Evolutionary conservation across 345 rosid genomes (phyloP).

Genomic region (Viola odorata): DNA sequence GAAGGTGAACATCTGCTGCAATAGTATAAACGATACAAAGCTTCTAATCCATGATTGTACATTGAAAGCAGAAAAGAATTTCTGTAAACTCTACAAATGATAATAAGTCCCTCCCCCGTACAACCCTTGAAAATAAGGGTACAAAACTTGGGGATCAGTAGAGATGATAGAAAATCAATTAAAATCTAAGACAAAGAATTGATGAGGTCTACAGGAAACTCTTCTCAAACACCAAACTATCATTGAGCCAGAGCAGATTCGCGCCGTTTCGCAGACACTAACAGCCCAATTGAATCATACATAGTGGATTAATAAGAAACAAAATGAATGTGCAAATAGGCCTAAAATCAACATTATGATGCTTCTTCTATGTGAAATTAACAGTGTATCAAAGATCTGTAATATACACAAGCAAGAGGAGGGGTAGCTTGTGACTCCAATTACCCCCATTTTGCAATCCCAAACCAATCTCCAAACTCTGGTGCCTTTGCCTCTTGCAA

Average conservation of each 20-base stretch:
- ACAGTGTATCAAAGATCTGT: neutral
- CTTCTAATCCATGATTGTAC: slow-evolving; percentile 14
- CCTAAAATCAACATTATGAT: slow-evolving; percentile 17
- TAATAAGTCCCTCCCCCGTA: neutral
- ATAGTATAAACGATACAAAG: slow-evolving; percentile 3
- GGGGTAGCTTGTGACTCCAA: slow-evolving; percentile 13
- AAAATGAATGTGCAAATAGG: slow-evolving; percentile 7
- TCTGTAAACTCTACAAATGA: slow-evolving; percentile 4
- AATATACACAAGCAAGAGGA: slow-evolving; percentile 22
- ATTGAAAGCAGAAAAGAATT: slow-evolving; percentile 5
- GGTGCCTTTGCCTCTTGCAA: slow-evolving; percentile 4
- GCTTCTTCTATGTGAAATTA: slow-evolving; percentile 12
- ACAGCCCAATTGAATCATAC: neutral
- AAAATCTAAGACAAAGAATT: slow-evolving; percentile 1
- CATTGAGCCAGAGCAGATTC: neutral
- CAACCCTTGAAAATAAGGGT: slow-evolving; percentile 3
- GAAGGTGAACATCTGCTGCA: neutral
- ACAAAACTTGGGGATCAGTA: slow-evolving; percentile 3
- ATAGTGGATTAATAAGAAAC: slow-evolving; percentile 10
- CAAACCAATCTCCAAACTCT: slow-evolving; percentile 3
- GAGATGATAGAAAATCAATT: slow-evolving; percentile 7
- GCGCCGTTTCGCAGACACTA: slow-evolving; percentile 1
- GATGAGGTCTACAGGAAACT: neutral
- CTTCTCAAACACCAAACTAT: neutral
- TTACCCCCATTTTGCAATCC: slow-evolving; percentile 1